Base-by-base conservation (phyloP, 768 basidiomycete genomes). In the Lentinula detonsa region DNA sequence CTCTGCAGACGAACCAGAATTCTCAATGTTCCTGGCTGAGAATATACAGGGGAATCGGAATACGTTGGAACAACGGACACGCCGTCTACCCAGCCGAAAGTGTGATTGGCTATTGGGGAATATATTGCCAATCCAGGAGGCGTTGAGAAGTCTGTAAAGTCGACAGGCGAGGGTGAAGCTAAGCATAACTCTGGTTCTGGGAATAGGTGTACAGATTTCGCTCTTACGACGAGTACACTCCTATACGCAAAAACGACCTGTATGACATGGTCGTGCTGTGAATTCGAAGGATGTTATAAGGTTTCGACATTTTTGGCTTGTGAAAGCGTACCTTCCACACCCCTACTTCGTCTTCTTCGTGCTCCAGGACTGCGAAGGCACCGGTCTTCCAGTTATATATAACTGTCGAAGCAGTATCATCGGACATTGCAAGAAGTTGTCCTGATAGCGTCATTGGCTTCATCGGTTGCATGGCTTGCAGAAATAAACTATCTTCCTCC, bases 31-130 rank as follows among this genome's bases (percentile, higher is more conserved):
- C 64, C 46, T 55, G 56, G 59, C 1, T 45, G 48, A n/a, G 21
- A 9, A 16, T 28, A 48, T 54, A 16, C 40, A 53, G 31, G 31
- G 39, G 15, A n/a, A 49, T 43, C n/a, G 21, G 43, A 53, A 23
- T 46, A 59, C 28, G 57, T 64, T 59, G 69, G 63, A 1, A 74
- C 63, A 1, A 82, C 76, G 2, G 78, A 78, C 40, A 85, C 75
- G 7, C 83, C 82, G 57, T 88, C 87, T 13, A 87, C 79, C 87
- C 87, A 88, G 15, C 87, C 87, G 64, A 87, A 87, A 2, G 83
- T 81, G 63, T 83, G 78, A 2, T 65, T 66, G 1, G 77, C 79
- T 42, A 77, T 67, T 0, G 80, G 74, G 1, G 66, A 57, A 58
- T 81, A 77, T 0, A 73, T 60, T 3, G 61, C 57, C 21, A 54